These are phyloP conservation scores for Saccharata proteae DNA, from an alignment of 2,329 filamentous ascomycete genomes.

Conservation along the genomic window DNA sequence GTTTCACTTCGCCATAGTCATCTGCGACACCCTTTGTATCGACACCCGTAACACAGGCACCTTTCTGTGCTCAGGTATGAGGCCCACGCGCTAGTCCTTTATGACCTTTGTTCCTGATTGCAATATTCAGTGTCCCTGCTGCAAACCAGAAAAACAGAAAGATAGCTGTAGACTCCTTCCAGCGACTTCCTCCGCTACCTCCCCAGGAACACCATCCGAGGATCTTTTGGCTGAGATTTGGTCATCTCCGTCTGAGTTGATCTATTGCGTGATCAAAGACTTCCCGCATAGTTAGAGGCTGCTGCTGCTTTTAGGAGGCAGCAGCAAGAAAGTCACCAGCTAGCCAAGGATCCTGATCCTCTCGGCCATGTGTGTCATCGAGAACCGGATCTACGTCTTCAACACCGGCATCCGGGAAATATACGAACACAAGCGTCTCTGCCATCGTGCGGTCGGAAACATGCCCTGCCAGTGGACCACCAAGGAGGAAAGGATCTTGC, in stretches of 20 bases:
- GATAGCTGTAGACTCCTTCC: constrained; percentile 1
- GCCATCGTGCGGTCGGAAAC: constrained; percentile 1
- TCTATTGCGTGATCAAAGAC: too few species aligned
- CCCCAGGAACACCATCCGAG: neutral
- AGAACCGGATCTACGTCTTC: constrained; percentile 5
- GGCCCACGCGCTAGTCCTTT: constrained; percentile 7
- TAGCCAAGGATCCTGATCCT: too few species aligned
- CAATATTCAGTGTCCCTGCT: constrained; percentile 3
- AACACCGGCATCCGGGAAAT: constrained; percentile 3
- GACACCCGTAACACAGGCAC: too few species aligned
- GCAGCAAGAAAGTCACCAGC: too few species aligned
- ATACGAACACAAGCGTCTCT: constrained; percentile 6
- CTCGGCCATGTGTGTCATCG: constrained; percentile 3
- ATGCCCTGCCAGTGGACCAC: neutral
- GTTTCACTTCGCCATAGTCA: constrained; percentile 7
- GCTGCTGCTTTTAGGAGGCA: too few species aligned
- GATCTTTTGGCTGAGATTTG: too few species aligned
- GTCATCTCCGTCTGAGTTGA: too few species aligned
- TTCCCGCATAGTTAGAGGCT: too few species aligned
- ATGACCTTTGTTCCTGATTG: constrained; percentile 5
- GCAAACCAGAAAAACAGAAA: too few species aligned
- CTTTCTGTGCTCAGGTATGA: too few species aligned
- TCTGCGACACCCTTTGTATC: constrained; percentile 3
- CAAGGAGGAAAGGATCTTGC: constrained; percentile 3
- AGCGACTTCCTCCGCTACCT: constrained; percentile 1